Evolutionary conservation across 139 green algal species (phyloP).

Genomic region (Trebouxia sp.): DNA sequence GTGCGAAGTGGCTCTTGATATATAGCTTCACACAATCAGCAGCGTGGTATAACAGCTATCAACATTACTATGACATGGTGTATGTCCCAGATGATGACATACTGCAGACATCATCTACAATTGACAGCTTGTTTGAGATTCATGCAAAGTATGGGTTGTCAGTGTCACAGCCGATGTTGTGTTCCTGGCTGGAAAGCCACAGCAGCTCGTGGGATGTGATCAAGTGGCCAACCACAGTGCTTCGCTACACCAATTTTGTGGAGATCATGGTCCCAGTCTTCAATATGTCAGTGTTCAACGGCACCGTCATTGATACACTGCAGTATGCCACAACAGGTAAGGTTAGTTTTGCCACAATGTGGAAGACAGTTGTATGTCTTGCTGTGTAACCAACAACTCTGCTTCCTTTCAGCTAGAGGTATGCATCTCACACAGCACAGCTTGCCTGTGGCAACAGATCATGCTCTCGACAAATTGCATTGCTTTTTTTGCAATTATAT

Average conservation of each 20-base stretch:
- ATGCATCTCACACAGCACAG: too few relatives aligned
- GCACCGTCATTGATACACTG: slow-evolving; percentile 12
- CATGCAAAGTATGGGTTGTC: slow-evolving; percentile 40
- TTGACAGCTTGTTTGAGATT: slow-evolving; percentile 40
- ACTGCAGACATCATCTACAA: slow-evolving; percentile 5
- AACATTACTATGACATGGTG: background rate
- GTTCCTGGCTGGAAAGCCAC: slow-evolving; percentile 9
- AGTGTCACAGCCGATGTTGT: slow-evolving; percentile 35
- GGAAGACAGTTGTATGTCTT: too few relatives aligned
- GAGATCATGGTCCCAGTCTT: slow-evolving; percentile 55
- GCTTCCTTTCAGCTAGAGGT: too few relatives aligned
- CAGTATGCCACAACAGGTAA: slow-evolving; percentile 5
- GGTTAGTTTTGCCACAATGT: too few relatives aligned
- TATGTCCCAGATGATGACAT: slow-evolving; percentile 26
- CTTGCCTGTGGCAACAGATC: too few relatives aligned
- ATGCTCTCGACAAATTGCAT: too few relatives aligned
- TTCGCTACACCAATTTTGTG: slow-evolving; percentile 46
- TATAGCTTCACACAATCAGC: slow-evolving; percentile 17
- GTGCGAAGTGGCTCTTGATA: slow-evolving; percentile 14
- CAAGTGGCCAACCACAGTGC: background rate
- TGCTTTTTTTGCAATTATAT: too few relatives aligned
- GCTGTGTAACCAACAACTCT: too few relatives aligned
- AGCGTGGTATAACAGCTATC: background rate
- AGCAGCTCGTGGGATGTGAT: slow-evolving; percentile 34
- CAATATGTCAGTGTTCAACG: slow-evolving; percentile 38